phyloP scores from a whole-genome alignment of 2,329 filamentous ascomycete species.

The Hypoxylon sp. region DNA sequence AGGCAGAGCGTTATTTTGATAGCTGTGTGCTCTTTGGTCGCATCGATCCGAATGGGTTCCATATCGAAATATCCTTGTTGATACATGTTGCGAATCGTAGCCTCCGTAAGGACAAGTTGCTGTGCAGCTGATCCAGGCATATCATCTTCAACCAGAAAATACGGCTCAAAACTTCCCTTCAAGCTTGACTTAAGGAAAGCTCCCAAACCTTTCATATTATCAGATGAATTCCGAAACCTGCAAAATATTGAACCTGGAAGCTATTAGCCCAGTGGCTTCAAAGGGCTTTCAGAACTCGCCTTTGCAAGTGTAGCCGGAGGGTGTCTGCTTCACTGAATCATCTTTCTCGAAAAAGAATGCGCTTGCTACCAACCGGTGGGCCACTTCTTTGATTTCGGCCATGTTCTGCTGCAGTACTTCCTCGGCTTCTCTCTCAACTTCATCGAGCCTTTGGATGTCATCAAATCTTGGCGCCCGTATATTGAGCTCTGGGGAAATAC shows the following conservation, averaged over 20 bases:
- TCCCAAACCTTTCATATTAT: constrained; percentile 50
- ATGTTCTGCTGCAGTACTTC: constrained; percentile 44
- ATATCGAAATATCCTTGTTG: constrained; percentile 49
- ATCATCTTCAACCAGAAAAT: constrained; percentile 49
- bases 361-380: constrained; percentile 51
- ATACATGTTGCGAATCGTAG: constrained; percentile 50
- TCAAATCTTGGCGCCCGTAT: constrained; percentile 49
- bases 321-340: constrained; percentile 47
- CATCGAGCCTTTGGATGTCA: constrained; percentile 48
- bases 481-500: constrained; percentile 50
- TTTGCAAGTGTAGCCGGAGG: constrained; percentile 50
- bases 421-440: constrained; percentile 46
- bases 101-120: constrained; percentile 46
- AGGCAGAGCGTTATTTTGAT: constrained; percentile 48
- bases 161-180: constrained; percentile 50
- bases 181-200: constrained; percentile 49
- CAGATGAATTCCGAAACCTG: constrained; percentile 47
- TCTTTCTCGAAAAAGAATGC: constrained; percentile 53
- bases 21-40: constrained; percentile 42
- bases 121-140: constrained; percentile 38
- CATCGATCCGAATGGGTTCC: constrained; percentile 46
- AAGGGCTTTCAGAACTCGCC: constrained; percentile 35
- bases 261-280: background rate
- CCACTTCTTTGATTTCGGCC: constrained; percentile 46
- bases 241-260: constrained; percentile 50